These are phyloP conservation scores for Citrullus mucosospermus DNA, from an alignment of 306 rosid genomes.

Conservation along the genomic window DNA sequence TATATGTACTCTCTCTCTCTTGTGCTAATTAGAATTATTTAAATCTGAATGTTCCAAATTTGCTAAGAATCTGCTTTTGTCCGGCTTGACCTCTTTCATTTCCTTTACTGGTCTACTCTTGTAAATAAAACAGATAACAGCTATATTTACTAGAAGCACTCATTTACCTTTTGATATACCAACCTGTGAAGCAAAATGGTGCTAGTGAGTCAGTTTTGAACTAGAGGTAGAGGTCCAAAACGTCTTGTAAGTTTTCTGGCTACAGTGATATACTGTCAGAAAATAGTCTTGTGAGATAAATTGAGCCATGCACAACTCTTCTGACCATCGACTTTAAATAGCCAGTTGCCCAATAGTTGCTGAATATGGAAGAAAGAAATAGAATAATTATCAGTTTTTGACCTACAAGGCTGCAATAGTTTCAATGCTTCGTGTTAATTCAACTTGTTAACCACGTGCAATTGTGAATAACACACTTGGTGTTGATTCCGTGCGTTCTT, in stretches of 20 bases:
- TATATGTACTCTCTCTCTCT: constrained; percentile 16
- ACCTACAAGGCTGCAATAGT: not conserved
- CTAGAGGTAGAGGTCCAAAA: not conserved
- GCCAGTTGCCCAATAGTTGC: not conserved
- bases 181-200: not conserved
- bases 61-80: not conserved
- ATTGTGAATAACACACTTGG: not conserved
- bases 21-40: too few species aligned
- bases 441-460: not conserved
- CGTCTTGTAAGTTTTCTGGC: not conserved
- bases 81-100: not conserved
- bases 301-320: not conserved
- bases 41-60: not conserved
- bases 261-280: not conserved
- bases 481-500: not conserved
- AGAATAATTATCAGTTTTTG: not conserved
- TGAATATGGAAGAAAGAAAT: not conserved
- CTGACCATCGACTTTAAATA: not conserved
- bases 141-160: not conserved
- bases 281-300: not conserved
- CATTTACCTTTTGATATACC: not conserved
- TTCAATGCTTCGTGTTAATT: not conserved
- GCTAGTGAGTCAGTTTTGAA: not conserved
- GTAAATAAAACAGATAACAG: not conserved
- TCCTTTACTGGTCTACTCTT: not conserved